phyloP scores from a whole-genome alignment of 106 monocot genomes.

The Dendrobium nobile region DNA sequence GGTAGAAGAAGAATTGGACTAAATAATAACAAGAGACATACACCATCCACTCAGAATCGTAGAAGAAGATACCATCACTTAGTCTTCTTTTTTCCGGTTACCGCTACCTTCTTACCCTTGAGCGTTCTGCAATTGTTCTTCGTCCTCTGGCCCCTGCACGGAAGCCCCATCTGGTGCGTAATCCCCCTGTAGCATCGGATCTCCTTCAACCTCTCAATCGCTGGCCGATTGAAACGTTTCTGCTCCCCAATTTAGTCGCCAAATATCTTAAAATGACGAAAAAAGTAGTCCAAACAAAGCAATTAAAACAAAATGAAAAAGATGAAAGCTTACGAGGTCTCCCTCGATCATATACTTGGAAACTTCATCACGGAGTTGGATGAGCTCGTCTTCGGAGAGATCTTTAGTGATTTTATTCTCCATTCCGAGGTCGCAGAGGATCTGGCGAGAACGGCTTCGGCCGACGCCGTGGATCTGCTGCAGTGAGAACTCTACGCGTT shows the following conservation, averaged over 20 bases:
- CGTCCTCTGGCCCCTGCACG: slow-evolving; percentile 80
- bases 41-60: neutral
- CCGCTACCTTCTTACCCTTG: slow-evolving; percentile 71
- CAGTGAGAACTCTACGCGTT: slow-evolving; percentile 87
- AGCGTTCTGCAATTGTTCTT: slow-evolving; percentile 95
- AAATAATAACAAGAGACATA: neutral
- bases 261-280: neutral
- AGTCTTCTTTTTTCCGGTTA: slow-evolving; percentile 83
- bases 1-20: neutral
- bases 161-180: slow-evolving; percentile 71
- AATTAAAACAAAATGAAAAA: neutral
- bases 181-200: slow-evolving; percentile 85
- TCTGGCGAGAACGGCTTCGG: slow-evolving; percentile 54
- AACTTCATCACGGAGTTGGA: slow-evolving; percentile 74
- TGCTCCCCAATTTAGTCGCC: slow-evolving; percentile 16
- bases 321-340: slow-evolving; percentile 55
- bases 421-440: slow-evolving; percentile 55
- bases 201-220: slow-evolving; percentile 90
- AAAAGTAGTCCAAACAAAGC: neutral
- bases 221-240: slow-evolving; percentile 78
- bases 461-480: slow-evolving; percentile 96
- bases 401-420: slow-evolving; percentile 89
- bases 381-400: slow-evolving; percentile 86
- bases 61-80: neutral
- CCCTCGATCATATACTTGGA: slow-evolving; percentile 93